Conservation (phyloP, 768 basidiomycete genomes). For the Auricularia auricula-judae region DNA sequence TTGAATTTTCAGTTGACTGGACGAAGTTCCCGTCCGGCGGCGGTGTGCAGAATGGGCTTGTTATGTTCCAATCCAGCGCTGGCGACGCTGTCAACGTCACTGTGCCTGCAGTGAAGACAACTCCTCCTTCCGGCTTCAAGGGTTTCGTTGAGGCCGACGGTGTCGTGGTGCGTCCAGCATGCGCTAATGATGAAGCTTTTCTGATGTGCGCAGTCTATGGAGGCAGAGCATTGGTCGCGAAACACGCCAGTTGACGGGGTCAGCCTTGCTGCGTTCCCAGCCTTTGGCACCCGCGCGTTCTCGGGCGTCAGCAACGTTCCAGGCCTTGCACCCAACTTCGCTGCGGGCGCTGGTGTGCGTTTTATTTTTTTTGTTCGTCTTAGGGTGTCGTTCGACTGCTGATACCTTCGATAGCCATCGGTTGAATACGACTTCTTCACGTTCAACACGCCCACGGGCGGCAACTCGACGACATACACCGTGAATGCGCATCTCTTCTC, state of each 20-base stretch:
- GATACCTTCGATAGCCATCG: neutral
- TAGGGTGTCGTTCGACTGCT: neutral
- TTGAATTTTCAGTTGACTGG: conserved; percentile 54
- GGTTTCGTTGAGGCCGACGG: conserved; percentile 58
- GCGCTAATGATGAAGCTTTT: neutral
- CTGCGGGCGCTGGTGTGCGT: conserved; percentile 46
- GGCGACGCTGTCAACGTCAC: conserved; percentile 15
- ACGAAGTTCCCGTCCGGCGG: conserved; percentile 23
- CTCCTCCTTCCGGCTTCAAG: conserved; percentile 33
- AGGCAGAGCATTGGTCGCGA: conserved; percentile 47
- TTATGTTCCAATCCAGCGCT: conserved; percentile 36
- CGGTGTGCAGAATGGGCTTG: conserved; percentile 26
- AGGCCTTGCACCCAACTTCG: conserved; percentile 40
- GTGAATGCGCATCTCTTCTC: conserved; percentile 40
- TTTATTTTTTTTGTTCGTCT: conserved; percentile 22
- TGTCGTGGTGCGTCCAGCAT: conserved; percentile 22
- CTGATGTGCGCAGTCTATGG: conserved; percentile 31
- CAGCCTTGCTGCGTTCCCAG: conserved; percentile 48
- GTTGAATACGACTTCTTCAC: conserved; percentile 52
- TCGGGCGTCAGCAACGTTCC: conserved; percentile 53
- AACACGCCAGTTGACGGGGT: conserved; percentile 38
- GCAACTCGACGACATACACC: conserved; percentile 27
- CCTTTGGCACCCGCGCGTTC: conserved; percentile 42
- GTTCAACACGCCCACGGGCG: conserved; percentile 36
- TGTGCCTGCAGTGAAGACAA: conserved; percentile 22